These are phyloP conservation scores for Aspergillus flavus DNA, from an alignment of 2,329 filamentous ascomycete genomes.

Conservation along the genomic window DNA sequence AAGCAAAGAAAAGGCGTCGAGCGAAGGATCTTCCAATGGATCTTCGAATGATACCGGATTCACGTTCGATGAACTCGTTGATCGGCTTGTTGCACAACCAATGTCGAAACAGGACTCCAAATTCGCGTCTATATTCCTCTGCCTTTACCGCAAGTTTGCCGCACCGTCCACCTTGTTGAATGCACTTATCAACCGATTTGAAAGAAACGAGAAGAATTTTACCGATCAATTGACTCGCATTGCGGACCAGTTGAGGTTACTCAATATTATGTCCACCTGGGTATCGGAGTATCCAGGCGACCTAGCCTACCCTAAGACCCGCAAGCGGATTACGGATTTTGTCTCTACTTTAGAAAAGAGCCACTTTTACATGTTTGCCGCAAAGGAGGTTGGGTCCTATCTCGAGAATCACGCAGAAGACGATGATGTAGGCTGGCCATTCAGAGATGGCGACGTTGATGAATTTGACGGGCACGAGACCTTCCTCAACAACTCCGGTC, in stretches of 20 bases:
- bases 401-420: constrained; percentile 78
- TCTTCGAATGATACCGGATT: constrained; percentile 40
- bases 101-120: constrained; percentile 87
- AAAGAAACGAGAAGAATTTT: constrained; percentile 73
- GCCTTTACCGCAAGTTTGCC: constrained; percentile 91
- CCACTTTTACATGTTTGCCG: constrained; percentile 80
- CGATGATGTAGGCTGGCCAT: constrained; percentile 93
- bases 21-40: constrained; percentile 34
- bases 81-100: constrained; percentile 79
- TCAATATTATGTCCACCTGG: constrained; percentile 86
- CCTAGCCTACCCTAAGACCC: constrained; percentile 78
- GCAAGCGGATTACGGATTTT: constrained; percentile 72
- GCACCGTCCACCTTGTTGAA: constrained; percentile 77
- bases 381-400: constrained; percentile 80
- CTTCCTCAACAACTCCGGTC: constrained; percentile 44
- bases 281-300: constrained; percentile 88
- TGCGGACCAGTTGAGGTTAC: constrained; percentile 77
- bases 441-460: constrained; percentile 67
- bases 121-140: constrained; percentile 86
- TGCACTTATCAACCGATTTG: constrained; percentile 65
- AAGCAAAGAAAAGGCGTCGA: constrained; percentile 36
- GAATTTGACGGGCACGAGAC: constrained; percentile 45
- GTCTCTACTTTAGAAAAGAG: constrained; percentile 73
- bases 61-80: constrained; percentile 71
- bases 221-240: constrained; percentile 76